Evolutionary conservation across 2,329 filamentous ascomycete genomes (phyloP).

Genomic region (Cladophialophora bantiana): DNA sequence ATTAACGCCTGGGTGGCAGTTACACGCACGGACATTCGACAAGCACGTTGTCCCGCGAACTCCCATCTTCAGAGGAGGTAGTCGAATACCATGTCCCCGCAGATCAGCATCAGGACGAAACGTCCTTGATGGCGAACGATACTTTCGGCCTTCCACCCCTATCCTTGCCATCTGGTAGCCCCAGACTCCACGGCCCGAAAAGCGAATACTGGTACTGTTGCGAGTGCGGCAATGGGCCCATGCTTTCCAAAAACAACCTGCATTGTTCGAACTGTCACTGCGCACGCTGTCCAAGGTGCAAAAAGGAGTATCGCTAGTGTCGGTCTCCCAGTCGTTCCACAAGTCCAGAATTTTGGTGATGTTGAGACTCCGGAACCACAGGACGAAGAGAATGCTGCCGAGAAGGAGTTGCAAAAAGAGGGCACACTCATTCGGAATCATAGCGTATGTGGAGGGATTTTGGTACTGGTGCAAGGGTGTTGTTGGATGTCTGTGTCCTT

Average conservation of each 20-base stretch:
- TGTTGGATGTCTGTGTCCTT: neutral
- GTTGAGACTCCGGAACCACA: neutral
- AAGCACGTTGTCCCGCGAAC: neutral
- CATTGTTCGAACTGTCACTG: neutral
- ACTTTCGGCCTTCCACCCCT: neutral
- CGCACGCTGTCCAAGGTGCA: neutral
- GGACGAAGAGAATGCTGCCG: neutral
- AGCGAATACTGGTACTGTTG: slow-evolving; percentile 8
- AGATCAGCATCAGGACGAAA: neutral
- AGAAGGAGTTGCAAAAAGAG: neutral
- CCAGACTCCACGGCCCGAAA: neutral
- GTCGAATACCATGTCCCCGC: neutral
- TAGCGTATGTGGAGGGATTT: neutral
- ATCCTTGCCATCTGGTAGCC: neutral
- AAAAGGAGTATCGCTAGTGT: neutral
- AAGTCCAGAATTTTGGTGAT: neutral
- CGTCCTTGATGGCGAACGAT: neutral
- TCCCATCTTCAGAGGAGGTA: neutral
- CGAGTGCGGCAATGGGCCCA: neutral
- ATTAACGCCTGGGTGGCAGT: neutral
- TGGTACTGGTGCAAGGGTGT: neutral
- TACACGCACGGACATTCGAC: neutral
- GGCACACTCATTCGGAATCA: neutral
- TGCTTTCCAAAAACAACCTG: neutral
- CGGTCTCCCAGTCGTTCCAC: neutral